Evolutionary conservation across 2,329 filamentous ascomycete species (phyloP), one percentile per base, ranked within the genome.

Genomic region (Claviceps spartinae): DNA sequence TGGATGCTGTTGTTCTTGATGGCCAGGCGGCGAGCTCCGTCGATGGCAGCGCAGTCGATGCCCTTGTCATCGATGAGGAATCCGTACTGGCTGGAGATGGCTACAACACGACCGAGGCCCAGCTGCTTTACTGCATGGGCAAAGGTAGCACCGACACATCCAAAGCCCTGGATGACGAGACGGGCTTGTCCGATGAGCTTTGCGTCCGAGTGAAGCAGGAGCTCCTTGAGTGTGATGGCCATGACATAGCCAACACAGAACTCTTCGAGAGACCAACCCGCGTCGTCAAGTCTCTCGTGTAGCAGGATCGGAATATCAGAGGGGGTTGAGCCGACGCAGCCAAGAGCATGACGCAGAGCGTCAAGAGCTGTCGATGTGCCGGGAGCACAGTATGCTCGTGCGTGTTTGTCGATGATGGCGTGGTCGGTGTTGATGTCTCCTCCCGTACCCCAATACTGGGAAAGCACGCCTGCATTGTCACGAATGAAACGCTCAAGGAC

Each of bases 11-110:
- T 14, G 24, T 18, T 34, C 16, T 34, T 46, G 44, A 46, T n/a
- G 44, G 44, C 44, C 9, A 20, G 26, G 16, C 45, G 45, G 4
- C 45, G 45, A 14, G 45, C 30, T n/a, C n/a, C 5, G 7, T 47
- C 45, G 8, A 47, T 47, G 30, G 30, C 30, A 11, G 3, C 45
- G n/a, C 45, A 47, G 45, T 47, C 30, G 30, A 47, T 37, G 18
- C 45, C 45, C 9, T 16, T 13, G 6, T 47, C 45, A 11, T 47
- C 45, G 30, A 47, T 30, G 18, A 36, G 30, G 30, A 34, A 47
- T 4, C 45, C 45, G n/a, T 47, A 47, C 45, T 47, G 45, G 45
- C 45, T 47, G 13, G 45, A 47, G 45, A 47, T 36, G 45, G 45
- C 45, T 13, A 47, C 45, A 30, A 47, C 30, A 30, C 45, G 45